A percentile compares a stretch with the other conserved stretches of the same genome.
Evolutionary conservation across 306 rosid genomes (phyloP).

Genomic region (Vigna reflexopilosa): DNA sequence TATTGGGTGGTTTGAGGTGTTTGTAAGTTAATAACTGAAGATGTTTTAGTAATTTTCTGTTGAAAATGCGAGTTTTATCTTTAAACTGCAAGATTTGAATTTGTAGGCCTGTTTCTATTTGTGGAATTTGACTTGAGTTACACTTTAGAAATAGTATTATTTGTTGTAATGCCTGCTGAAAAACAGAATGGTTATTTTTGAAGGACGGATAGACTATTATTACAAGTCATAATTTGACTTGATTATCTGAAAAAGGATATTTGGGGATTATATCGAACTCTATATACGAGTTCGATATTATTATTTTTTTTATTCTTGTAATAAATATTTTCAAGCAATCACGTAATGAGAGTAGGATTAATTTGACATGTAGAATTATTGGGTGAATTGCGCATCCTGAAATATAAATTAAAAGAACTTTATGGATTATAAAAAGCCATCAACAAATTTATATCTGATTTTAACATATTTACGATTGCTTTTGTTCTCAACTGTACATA

Average conservation of each 20-base stretch:
- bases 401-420: not conserved
- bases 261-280: not conserved
- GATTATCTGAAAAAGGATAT: not conserved
- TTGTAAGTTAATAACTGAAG: not conserved
- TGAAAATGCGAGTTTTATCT: not conserved
- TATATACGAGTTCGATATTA: not conserved
- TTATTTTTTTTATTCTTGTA: not conserved
- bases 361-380: not conserved
- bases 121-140: not conserved
- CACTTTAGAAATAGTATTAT: not conserved
- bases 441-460: not conserved
- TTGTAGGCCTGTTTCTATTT: not conserved
- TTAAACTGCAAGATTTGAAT: not conserved
- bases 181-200: not conserved
- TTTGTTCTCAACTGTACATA: not conserved
- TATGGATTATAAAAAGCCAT: not conserved
- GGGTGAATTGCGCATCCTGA: not conserved
- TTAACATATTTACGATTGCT: slow-evolving; percentile 2
- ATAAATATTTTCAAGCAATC: not conserved
- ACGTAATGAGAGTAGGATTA: not conserved
- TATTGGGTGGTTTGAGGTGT: not conserved
- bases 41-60: not conserved
- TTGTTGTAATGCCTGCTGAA: not conserved
- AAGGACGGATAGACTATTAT: not conserved
- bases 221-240: not conserved